These are phyloP conservation scores for Wickerhamomyces bovis DNA, from an alignment of 805 yeast species.

Conservation along the genomic window DNA sequence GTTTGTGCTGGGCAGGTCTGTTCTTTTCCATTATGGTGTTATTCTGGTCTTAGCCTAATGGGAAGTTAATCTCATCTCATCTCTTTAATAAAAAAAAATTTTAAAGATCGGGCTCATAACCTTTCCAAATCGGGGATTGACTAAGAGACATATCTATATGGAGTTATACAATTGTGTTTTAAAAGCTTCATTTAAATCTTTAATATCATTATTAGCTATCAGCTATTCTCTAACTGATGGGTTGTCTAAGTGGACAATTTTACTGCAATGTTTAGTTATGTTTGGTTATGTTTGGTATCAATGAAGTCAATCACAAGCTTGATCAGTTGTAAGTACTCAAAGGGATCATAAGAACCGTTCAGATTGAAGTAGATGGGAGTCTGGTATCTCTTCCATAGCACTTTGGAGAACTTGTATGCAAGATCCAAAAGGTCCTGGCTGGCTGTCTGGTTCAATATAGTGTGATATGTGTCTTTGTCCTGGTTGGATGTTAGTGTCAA, in stretches of 20 bases:
- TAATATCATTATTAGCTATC: no score
- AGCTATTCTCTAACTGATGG: no score
- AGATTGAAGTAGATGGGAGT: conserved; percentile 41
- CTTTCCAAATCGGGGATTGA: not conserved
- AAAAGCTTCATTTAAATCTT: not conserved
- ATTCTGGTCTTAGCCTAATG: no score
- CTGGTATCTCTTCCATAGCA: conserved; percentile 34
- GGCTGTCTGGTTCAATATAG: conserved; percentile 35
- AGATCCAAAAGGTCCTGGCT: conserved; percentile 36
- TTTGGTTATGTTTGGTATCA: no score
- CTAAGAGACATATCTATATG: not conserved
- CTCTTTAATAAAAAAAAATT: not conserved
- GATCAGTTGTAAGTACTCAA: conserved; percentile 27
- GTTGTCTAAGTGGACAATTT: no score
- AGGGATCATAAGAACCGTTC: conserved; percentile 32
- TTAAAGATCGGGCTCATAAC: not conserved
- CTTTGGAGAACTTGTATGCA: conserved; percentile 35
- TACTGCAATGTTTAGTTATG: no score
- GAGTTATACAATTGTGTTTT: not conserved
- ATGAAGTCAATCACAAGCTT: conserved; percentile 26
- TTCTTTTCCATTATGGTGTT: conserved; percentile 28
- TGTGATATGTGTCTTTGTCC: conserved; percentile 30
- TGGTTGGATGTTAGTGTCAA: not conserved
- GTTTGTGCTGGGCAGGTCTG: conserved; percentile 56
- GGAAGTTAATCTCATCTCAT: not conserved